Evolutionary conservation across 2,329 filamentous ascomycete genomes (phyloP), one percentile per base, ranked within the genome.

Genomic region (Trichoderma polysporum): DNA sequence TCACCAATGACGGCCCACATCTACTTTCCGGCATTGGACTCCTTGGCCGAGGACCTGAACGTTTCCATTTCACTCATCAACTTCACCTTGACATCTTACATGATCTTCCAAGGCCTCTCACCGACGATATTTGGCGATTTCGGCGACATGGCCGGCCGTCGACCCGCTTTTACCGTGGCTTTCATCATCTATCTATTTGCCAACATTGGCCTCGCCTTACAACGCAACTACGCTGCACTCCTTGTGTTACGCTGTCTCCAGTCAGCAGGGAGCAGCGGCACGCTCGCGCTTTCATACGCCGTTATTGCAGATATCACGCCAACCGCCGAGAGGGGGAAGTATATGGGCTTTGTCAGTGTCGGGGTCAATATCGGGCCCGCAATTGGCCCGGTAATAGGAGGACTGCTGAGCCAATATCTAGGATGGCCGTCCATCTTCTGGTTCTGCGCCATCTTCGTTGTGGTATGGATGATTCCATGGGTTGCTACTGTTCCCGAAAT

Each of bases 251-350:
- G 89, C 0, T 87, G 86, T 77, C 67, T 90, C 3, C 89, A 91
- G 72, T 88, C 86, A 35, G 81, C 82, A 0, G 89, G 90, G 0
- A 90, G 86, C 74, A 89, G 87, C 71, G 88, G 88, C 0, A 90
- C 90, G 0, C 81, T 93, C n/a, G 89, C 91, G 0, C 80, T 95
- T 1, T 87, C 86, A 0, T 90, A 85, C 68, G 91, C 88, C 2
- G 87, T 93, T 1, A 85, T 94, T 15, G 88, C 90, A 0, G 92
- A 95, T 72, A 83, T 93, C 5, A 84, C 88, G 0, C 87, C 89
- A 0, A 88, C 85, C 53, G 83, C 86, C 0, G 90, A 94, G 75
- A 82, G 92, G 71, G 92, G 91, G 2, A 86, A 84, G 66, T 94
- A 91, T 73, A 89, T 94, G 80, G 90, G 87, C 59, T 84, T 88